Evolutionary conservation across 352 stramenopile genomes (phyloP), one percentile per base, ranked within the genome.

Genomic region (Thraustochytrium striatum): DNA sequence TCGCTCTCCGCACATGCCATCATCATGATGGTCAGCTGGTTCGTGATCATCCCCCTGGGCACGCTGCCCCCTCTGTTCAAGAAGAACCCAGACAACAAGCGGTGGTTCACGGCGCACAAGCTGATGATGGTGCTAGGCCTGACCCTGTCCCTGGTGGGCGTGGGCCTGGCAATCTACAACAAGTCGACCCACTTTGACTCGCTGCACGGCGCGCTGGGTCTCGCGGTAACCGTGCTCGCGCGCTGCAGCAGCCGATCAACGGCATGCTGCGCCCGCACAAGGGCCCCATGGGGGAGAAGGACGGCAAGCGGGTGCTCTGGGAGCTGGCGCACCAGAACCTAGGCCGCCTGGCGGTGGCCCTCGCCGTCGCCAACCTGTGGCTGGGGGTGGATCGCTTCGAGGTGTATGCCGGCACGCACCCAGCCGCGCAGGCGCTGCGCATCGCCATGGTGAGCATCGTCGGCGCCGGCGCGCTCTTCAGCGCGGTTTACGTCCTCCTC

Each of bases 21-120:
- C 21, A 11, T 80, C 0, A 80, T 80, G 70, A 41, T 57, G n/a
- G 19, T 73, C 36, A 57, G 57, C 19, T 80, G 70, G 70, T n/a
- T 80, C 28, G 9, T 80, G 5, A 16, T 80, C 47, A 59, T 75
- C 38, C 70, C 70, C 5, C 1, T 19, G 5, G 68, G 16, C 21
- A 72, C 32, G 0, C 0, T 75, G 35, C 36, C 39, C 8, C 47
- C 68, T 0, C 11, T 75, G 41, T 25, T 75, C n/a, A n/a, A 55
- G 2, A 75, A 75, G 41, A 16, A 33, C 33, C 68, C 61, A 8
- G 53, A 33, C 5, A 43, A 32, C 36, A 39, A 72, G 8, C 9
- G 5, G 7, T 75, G 68, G 68, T 57, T 75, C 25, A 38, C 16
- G 9, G 28, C 5, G n/a, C 68, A 75, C 35, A 28, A 72, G 28